Base-by-base conservation (phyloP, 208 protist genomes). In the Sergeia podlipaevii region DNA sequence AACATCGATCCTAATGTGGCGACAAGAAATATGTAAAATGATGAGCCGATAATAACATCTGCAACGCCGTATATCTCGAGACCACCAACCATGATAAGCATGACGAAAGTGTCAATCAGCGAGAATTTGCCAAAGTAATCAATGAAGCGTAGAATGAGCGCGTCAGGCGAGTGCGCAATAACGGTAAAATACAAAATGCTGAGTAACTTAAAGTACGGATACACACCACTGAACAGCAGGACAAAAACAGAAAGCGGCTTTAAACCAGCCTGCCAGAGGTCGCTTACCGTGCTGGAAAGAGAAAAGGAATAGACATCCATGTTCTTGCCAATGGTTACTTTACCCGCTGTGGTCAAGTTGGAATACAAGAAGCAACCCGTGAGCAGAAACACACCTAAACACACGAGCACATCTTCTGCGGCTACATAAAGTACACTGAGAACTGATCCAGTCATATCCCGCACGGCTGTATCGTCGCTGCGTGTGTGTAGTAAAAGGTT, bases 181-280 rank as follows among this genome's bases (percentile, higher is more conserved):
- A 90, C 45, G 15, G 56, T 69, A 26, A 66, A 74, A 37, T 86
- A 70, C 0, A 89, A 29, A 6, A 93, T 63, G 39, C 89, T 43
- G n/a, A 85, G n/a, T 5, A 97, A 73, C 77, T 98, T 97, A 29
- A 91, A 42, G 67, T 98, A 98, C 1, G 97, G 96, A 77, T 97
- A 98, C 15, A 85, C 45, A 3, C 96, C 94, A n/a, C 91, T 96
- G 64, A 98, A 96, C 6, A 97, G 1, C 7, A 92, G 77, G 10
- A 98, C 83, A 33, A 93, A 67, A 3, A 97, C 37, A 4, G 88
- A 78, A 21, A 98, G 80, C 1, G 74, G 62, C 13, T 84, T 70
- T 37, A 96, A 62, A 6, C 78, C 64, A 1, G 92, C 89, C 1
- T 76, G 5, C 87, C 85, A 98, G 66, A 98, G 74, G 24, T 97